Base-by-base conservation (phyloP, 306 rosid genomes). In the Prunus mume region DNA sequence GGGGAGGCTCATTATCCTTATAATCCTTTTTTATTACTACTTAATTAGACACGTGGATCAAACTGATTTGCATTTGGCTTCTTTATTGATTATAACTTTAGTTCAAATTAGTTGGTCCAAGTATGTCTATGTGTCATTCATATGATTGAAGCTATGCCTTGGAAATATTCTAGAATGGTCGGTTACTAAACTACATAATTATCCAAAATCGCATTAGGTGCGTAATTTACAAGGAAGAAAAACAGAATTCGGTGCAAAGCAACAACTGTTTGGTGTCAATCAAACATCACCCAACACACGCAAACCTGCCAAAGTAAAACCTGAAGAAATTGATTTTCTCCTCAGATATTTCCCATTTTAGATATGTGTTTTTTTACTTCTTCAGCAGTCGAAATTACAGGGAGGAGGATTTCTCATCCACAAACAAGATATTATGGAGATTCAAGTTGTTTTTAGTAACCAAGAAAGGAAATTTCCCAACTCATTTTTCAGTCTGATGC, bases 361-460 rank as follows among this genome's bases (percentile, higher is more conserved):
- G 43, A 38, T 38, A 1, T 38, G 9, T 38, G 41, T 6, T 34
- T 6, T 34, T 32, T 32, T 4, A n/a, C n/a, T 4, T 1, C 3
- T 2, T 27, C 30, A 27, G 30, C 2, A 30, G 3, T 0, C 0
- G 32, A 30, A 32, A 32, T 32, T 32, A 32, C 6, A 32, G 0
- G 0, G 0, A 34, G 0, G 0, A 6, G 0, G 2, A 34, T 34
- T 34, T 34, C 0, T 34, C 2, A 6, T 2, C 1, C 2, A 7
- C 2, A 38, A 38, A 0, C 0, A 1, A 38, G 10, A 1, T 38
- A 0, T 0, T 6, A 34, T 38, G 10, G 1, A 7, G 0, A 38
- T 38, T 38, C 43, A 38, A 38, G 4, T 47, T 11, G 2, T 47
- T 47, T 47, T 13, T 47, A 47, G 17, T 3, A 47, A 13, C 17